phyloP scores from a whole-genome alignment of 352 stramenopile genomes.

The Blastocystis sp. region DNA sequence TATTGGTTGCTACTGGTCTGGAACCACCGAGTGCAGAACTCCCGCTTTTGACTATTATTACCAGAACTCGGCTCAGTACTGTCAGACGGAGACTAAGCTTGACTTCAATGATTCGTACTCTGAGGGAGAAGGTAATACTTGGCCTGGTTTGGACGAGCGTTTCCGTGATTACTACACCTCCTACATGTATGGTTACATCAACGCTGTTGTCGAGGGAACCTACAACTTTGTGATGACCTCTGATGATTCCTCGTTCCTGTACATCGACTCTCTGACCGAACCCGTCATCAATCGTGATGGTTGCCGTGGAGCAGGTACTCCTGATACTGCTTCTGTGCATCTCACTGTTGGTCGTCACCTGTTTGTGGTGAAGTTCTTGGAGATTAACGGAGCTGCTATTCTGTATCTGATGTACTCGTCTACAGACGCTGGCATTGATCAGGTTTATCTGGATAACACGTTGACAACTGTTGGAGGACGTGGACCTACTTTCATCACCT shows the following conservation, averaged over 20 bases:
- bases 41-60: slow-evolving; percentile 53
- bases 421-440: not conserved
- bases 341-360: slow-evolving; percentile 29
- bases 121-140: slow-evolving; percentile 40
- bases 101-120: slow-evolving; percentile 35
- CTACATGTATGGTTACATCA: slow-evolving; percentile 45
- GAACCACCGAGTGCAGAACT: slow-evolving; percentile 29
- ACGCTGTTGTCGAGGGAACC: not conserved
- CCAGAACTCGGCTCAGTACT: slow-evolving; percentile 44
- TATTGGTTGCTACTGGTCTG: slow-evolving; percentile 56
- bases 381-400: slow-evolving; percentile 24
- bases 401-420: not conserved
- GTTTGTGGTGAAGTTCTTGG: slow-evolving; percentile 51
- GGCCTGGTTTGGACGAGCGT: slow-evolving; percentile 61
- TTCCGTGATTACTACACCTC: slow-evolving; percentile 61
- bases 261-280: slow-evolving; percentile 2
- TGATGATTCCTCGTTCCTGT: slow-evolving; percentile 59
- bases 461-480: slow-evolving; percentile 54
- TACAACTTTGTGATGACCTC: slow-evolving; percentile 46
- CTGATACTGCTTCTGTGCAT: not conserved
- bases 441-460: not conserved
- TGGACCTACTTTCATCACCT: slow-evolving; percentile 60
- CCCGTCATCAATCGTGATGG: slow-evolving; percentile 56
- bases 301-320: slow-evolving; percentile 14
- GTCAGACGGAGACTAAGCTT: slow-evolving; percentile 38